Conservation (phyloP, 2,329 filamentous ascomycete species). For the Exophiala calicioides region DNA sequence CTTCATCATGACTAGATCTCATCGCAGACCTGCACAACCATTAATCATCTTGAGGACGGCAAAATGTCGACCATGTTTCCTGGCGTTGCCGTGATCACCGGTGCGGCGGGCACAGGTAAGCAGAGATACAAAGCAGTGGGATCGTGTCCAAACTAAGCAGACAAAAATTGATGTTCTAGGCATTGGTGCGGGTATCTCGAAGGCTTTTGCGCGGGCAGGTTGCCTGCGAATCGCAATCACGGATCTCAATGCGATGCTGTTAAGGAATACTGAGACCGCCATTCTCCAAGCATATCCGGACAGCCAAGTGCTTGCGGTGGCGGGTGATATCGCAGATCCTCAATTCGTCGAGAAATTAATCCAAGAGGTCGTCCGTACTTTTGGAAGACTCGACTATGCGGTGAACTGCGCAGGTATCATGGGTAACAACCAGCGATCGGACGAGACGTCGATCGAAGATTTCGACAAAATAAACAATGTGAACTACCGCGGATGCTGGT, state of each 20-base stretch:
- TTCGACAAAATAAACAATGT: conserved; percentile 58
- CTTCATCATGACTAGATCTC: too few relatives aligned
- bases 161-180: conserved; percentile 41
- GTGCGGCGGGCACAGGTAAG: conserved; percentile 50
- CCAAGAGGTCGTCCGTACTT: conserved; percentile 36
- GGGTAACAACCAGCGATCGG: conserved; percentile 44
- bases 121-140: too few relatives aligned
- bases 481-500: conserved; percentile 57
- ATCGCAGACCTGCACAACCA: too few relatives aligned
- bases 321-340: conserved; percentile 54
- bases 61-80: conserved; percentile 37
- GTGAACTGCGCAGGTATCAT: conserved; percentile 59
- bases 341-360: conserved; percentile 45
- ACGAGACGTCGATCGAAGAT: conserved; percentile 48
- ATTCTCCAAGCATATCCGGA: conserved; percentile 40
- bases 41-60: too few relatives aligned
- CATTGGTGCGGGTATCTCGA: conserved; percentile 57
- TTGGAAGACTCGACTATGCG: conserved; percentile 56
- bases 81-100: conserved; percentile 51
- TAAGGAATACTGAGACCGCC: conserved; percentile 41
- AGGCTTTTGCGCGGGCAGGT: conserved; percentile 53
- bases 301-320: conserved; percentile 36
- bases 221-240: conserved; percentile 57
- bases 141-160: neutral
- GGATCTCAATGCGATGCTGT: conserved; percentile 49